Base-by-base conservation (phyloP, 192 early-diverging fungal species). In the Linnemannia hyalina region DNA sequence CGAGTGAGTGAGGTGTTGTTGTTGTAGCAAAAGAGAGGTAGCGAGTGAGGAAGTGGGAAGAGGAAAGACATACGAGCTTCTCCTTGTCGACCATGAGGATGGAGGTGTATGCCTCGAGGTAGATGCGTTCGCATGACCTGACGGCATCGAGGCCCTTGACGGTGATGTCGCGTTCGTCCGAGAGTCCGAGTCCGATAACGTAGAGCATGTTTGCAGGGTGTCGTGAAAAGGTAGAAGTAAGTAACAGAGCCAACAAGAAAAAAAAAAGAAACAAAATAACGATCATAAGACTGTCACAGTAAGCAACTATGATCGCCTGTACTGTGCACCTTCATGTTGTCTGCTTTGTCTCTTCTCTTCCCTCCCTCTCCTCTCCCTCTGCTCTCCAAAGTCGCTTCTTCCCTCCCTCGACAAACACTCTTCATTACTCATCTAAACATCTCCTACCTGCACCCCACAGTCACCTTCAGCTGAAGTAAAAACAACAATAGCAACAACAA, bases 101-200 rank as follows among this genome's bases (percentile, higher is more conserved):
- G 60, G 95, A 95, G 9, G 98, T 99, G 93, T 99, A 99, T 11
- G 95, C 94, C 87, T 99, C 98, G 41, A 99, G 93, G 88, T 99
- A 99, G 41, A 99, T 91, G 22, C 97, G 94, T 79, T 95, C 94
- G 83, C 96, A 96, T 3, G 92, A 89, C 87, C 93, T 93, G 74
- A 99, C 95, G 6, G 97, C 97, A 77, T 98, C 96, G 13, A 99
- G 93, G 15, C 98, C 98, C 91, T 98, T 98, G 75, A 99, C 93
- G 1, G 97, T 98, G 78, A 99, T 98, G 90, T 99, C 98, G 75
- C 94, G 95, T 83, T 98, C 98, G 90, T 99, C 98, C 38, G 96
- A 94, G 55, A 99, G 93, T 10, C 98, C 98, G 60, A 99, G 95
- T 23, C 98, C 98, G 69, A 99, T 90, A 81, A 98, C 89, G 88